These are phyloP conservation scores for Zostera marina DNA, from an alignment of 116 monocot genomes.

Conservation along the genomic window DNA sequence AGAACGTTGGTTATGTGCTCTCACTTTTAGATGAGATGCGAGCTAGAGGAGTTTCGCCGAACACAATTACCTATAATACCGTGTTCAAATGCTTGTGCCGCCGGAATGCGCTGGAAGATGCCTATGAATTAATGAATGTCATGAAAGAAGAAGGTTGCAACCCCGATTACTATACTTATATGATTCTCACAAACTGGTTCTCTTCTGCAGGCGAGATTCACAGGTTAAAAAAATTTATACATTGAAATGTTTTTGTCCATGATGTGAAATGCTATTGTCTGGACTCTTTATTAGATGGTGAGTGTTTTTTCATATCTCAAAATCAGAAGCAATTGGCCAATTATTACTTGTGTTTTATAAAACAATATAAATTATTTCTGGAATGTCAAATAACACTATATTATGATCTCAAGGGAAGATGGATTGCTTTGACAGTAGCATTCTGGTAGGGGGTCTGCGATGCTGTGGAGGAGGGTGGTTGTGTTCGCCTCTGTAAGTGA, in stretches of 20 bases:
- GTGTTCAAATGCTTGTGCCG: constrained; percentile 41
- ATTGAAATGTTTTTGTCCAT: background rate
- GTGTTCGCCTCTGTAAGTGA: constrained; percentile 73
- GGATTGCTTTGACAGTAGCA: background rate
- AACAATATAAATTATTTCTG: too few species aligned
- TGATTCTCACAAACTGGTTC: background rate
- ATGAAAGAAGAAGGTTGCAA: constrained; percentile 4
- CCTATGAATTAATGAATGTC: constrained; percentile 14
- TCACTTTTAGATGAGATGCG: constrained; percentile 48
- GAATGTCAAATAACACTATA: too few species aligned
- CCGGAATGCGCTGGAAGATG: constrained; percentile 38
- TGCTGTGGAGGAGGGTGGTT: constrained; percentile 63
- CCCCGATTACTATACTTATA: background rate
- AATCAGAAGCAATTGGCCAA: too few species aligned
- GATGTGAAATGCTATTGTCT: too few species aligned
- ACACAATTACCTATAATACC: constrained; percentile 54
- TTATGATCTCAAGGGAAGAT: background rate
- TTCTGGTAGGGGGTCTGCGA: constrained; percentile 62
- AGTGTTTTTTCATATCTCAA: too few species aligned
- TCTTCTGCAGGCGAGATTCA: background rate
- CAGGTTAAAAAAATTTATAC: background rate
- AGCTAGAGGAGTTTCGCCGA: constrained; percentile 23
- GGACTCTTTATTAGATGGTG: too few species aligned
- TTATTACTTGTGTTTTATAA: too few species aligned
- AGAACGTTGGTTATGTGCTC: constrained; percentile 21